Conservation (phyloP, 306 rosid genomes). For the Fragaria vesca region DNA sequence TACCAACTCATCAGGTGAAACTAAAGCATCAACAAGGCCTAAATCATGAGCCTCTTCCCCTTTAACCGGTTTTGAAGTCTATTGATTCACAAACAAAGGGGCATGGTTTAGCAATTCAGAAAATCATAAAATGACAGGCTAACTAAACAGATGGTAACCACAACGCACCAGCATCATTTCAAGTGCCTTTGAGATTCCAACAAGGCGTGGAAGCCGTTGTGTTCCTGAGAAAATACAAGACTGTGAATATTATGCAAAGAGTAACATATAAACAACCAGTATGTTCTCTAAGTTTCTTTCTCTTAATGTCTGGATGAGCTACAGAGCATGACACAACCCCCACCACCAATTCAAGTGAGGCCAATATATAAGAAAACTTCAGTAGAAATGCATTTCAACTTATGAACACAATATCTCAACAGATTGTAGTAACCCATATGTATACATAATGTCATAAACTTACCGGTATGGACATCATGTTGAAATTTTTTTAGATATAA, state of each 20-base stretch:
- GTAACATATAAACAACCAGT: constrained; percentile 11
- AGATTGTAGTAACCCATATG: not conserved
- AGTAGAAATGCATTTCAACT: not conserved
- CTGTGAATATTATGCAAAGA: constrained; percentile 9
- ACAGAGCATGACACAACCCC: not conserved
- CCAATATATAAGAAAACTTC: not conserved
- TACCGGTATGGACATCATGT: not conserved
- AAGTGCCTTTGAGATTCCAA: constrained; percentile 87
- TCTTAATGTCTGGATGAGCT: not conserved
- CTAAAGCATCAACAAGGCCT: constrained; percentile 90
- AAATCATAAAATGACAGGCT: not conserved
- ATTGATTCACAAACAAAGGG: constrained; percentile 15
- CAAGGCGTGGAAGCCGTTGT: constrained; percentile 97
- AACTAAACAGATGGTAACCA: constrained; percentile 9
- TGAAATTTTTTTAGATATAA: not conserved
- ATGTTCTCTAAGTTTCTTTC: not conserved
- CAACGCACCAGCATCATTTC: constrained; percentile 88
- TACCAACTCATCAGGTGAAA: constrained; percentile 64
- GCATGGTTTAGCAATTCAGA: constrained; percentile 11
- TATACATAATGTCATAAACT: not conserved
- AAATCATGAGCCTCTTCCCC: constrained; percentile 76
- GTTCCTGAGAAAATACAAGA: constrained; percentile 65
- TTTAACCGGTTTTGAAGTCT: constrained; percentile 82
- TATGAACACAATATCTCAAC: not conserved
- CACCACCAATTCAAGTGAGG: not conserved